Conservation (phyloP, 768 basidiomycete species). For the Leccinellum albellum region DNA sequence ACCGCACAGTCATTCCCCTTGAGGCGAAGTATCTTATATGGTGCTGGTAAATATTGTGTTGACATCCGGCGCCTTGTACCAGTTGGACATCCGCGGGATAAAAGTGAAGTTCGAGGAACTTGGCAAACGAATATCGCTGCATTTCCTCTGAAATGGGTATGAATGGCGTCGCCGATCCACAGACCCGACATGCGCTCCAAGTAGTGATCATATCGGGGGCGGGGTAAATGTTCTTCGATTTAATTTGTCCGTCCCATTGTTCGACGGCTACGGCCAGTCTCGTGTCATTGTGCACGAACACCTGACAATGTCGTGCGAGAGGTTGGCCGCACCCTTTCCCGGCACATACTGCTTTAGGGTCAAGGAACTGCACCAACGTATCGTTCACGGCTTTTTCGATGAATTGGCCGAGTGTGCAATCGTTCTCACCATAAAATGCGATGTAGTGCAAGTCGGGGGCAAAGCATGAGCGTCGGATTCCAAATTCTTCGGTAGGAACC, state of each 20-base stretch:
- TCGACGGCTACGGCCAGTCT: slow-evolving; percentile 83
- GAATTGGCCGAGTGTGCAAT: slow-evolving; percentile 89
- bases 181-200: slow-evolving; percentile 84
- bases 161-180: slow-evolving; percentile 78
- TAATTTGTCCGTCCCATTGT: slow-evolving; percentile 80
- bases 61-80: slow-evolving; percentile 84
- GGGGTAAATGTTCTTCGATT: slow-evolving; percentile 51
- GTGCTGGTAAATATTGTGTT: slow-evolving; percentile 91
- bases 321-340: slow-evolving; percentile 84
- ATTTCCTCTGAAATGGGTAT: slow-evolving; percentile 89
- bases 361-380: slow-evolving; percentile 62
- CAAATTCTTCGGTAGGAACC: slow-evolving; percentile 68
- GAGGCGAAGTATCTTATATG: slow-evolving; percentile 89
- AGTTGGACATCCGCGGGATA: slow-evolving; percentile 85
- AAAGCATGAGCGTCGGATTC: slow-evolving; percentile 70
- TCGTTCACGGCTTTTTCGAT: slow-evolving; percentile 77
- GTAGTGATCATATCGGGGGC: slow-evolving; percentile 80
- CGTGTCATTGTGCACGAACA: slow-evolving; percentile 88
- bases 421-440: slow-evolving; percentile 90
- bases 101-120: slow-evolving; percentile 94
- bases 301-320: slow-evolving; percentile 76
- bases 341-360: slow-evolving; percentile 73
- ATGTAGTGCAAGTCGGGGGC: slow-evolving; percentile 69
- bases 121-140: slow-evolving; percentile 90
- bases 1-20: slow-evolving; percentile 81